Conservation (phyloP, 2,329 filamentous ascomycete species). For the Rutstroemia sp. region DNA sequence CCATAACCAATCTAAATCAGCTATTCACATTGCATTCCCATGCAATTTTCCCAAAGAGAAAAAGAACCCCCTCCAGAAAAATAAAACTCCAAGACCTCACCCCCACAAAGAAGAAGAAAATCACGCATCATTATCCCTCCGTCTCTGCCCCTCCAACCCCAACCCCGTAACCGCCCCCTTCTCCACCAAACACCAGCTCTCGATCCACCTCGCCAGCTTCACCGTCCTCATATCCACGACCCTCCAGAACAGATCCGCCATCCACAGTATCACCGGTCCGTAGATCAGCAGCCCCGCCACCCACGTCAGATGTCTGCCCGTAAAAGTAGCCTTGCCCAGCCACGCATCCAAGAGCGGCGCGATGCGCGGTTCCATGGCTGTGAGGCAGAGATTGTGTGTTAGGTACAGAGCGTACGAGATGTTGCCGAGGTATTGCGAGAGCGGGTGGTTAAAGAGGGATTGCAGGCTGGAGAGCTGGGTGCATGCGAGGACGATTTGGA, state of each 20-base stretch:
- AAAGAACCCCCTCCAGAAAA: too few species aligned
- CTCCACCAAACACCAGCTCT: slow-evolving; percentile 21
- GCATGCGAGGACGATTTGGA: slow-evolving; percentile 25
- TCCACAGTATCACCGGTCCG: slow-evolving; percentile 42
- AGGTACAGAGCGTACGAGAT: slow-evolving; percentile 53
- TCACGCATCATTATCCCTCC: too few species aligned
- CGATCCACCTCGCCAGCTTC: slow-evolving; percentile 42
- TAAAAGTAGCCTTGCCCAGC: slow-evolving; percentile 16
- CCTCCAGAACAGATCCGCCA: slow-evolving; percentile 53
- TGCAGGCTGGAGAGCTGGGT: slow-evolving; percentile 33
- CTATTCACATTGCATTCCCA: too few species aligned
- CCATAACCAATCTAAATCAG: too few species aligned
- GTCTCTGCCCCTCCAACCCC: too few species aligned
- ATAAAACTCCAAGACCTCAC: too few species aligned
- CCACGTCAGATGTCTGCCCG: slow-evolving; percentile 28
- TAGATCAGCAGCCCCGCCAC: slow-evolving; percentile 33
- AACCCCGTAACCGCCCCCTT: slow-evolving; percentile 4
- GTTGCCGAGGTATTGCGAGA: slow-evolving; percentile 48
- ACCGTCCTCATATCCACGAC: slow-evolving; percentile 45
- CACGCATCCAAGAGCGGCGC: slow-evolving; percentile 18
- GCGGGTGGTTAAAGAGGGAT: slow-evolving; percentile 37
- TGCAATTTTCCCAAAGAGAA: too few species aligned
- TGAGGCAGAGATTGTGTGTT: slow-evolving; percentile 46
- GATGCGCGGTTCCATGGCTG: slow-evolving; percentile 21
- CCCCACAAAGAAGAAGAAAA: too few species aligned